Base-by-base conservation (phyloP, 345 rosid species). In the Laguncularia racemosa region DNA sequence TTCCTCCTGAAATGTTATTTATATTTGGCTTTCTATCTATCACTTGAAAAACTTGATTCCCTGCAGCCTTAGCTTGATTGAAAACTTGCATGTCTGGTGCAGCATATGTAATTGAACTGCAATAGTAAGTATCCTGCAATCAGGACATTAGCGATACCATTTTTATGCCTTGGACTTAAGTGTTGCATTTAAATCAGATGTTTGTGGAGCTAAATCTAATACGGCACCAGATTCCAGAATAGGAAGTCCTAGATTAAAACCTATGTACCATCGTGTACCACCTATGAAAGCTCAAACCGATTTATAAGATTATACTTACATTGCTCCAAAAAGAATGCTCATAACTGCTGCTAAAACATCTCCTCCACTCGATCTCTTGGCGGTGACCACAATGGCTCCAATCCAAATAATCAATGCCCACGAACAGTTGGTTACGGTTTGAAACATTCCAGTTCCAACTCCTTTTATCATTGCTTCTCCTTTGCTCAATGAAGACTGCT, bases 81-180 rank as follows among this genome's bases (percentile, higher is more conserved):
- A 84, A 84, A 17, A 79, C 61, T 81, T 81, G 86, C 70, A 81
- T 67, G 67, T 84, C 87, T 38, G 91, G 84, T 38, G 91, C 83
- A 50, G 91, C 84, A 62, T 71, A 72, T 53, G 85, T 84, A 33
- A 84, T 78, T 50, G 87, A 66, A 58, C 87, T 84, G 77, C 70
- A 73, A 48, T 18, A 33, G 12, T 33, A 44, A 56, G 40, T 33
- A 33, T 9, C 40, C 9, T 9, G 11, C 4, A 33, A 33, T 6
- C 11, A 33, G 6, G 4, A 33, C 3, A 6, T 33, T 33, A 33
- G 40, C 40, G 11, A 33, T 33, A 9, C 10, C 10, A 33, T 33
- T 10, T 6, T 33, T 33, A 33, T 33, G 10, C 1, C 40, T 33
- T 9, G 40, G 40, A 33, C n/a, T 23, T 23, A 23, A 6, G 28